phyloP scores from a whole-genome alignment of 2,329 filamentous ascomycete genomes.

The Diaporthe batatas region DNA sequence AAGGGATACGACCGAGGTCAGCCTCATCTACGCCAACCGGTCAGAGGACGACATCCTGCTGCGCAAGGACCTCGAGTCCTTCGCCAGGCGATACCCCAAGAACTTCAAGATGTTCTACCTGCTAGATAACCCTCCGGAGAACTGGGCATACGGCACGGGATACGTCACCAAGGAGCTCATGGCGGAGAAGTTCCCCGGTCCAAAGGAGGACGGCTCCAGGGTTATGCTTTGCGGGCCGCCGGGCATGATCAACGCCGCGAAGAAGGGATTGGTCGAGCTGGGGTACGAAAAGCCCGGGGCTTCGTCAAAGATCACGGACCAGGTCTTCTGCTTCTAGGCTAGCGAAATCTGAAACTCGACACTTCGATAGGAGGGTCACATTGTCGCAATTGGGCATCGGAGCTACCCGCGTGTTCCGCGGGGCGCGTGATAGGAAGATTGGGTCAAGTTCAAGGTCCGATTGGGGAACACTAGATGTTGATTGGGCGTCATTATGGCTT shows the following conservation, averaged over 20 bases:
- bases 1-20: conserved; percentile 68
- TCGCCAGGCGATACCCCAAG: conserved; percentile 62
- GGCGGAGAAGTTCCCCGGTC: conserved; percentile 60
- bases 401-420: background rate
- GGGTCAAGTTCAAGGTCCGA: background rate
- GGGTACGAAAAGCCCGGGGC: conserved; percentile 66
- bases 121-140: conserved; percentile 59
- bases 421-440: background rate
- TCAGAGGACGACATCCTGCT: conserved; percentile 72
- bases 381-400: background rate
- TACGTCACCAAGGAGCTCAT: conserved; percentile 67
- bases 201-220: conserved; percentile 60
- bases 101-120: conserved; percentile 70
- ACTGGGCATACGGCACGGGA: conserved; percentile 64
- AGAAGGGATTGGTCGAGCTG: conserved; percentile 61
- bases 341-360: background rate
- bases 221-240: conserved; percentile 73
- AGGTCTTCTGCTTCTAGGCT: conserved; percentile 66
- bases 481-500: background rate
- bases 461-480: background rate
- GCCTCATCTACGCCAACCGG: conserved; percentile 71
- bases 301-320: conserved; percentile 65
- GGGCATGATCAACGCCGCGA: conserved; percentile 69
- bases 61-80: conserved; percentile 66
- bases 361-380: background rate